Evolutionary conservation across 1,284 basidiomycete genomes (phyloP), one percentile per base, ranked within the genome.

Genomic region (Gymnopus androsaceus): DNA sequence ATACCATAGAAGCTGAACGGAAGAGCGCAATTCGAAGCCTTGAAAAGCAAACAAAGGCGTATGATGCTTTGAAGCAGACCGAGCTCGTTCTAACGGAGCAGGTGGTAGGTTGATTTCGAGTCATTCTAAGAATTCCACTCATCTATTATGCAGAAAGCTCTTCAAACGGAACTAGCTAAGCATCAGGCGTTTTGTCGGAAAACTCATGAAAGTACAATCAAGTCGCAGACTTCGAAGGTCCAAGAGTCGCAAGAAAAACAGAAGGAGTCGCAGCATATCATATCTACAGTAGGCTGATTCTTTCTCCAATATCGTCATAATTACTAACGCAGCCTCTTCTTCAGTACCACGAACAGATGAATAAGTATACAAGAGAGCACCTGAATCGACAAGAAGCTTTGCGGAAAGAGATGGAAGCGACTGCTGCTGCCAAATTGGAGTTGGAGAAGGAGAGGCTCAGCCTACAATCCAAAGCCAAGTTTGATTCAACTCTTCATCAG

Each of bases 11-110:
- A 34, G 78, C 76, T 2, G 93, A 97, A 69, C 81, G 85, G 57
- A 90, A 92, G 68, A 84, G 81, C 33, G 72, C 88, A 21, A 71
- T 77, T 25, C 69, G 74, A 54, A 72, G 71, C 51, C 44, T 86
- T 15, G 93, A 95, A 66, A 92, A 92, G 63, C 93, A 95, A 66
- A 79, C 80, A 30, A 88, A 88, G 67, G 80, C 84, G 3, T 75
- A 96, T 31, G 93, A 95, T 63, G 80, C 80, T 30, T 75, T 89
- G 3, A 73, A 78, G 11, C 90, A 90, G 56, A 74, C 81, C 1
- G 90, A 95, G 67, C 82, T 82, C 56, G 77, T 75, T 44, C 71
- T 88, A 17, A 68, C 67, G 1, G 64, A 66, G 4, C 88, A 91
- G 71, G 63, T 90, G 51, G 88, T 88, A 62, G 67, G 77, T 30